These are phyloP conservation scores for Berberis thunbergii DNA, from an alignment of 164 flowering plant genomes.

Conservation along the genomic window DNA sequence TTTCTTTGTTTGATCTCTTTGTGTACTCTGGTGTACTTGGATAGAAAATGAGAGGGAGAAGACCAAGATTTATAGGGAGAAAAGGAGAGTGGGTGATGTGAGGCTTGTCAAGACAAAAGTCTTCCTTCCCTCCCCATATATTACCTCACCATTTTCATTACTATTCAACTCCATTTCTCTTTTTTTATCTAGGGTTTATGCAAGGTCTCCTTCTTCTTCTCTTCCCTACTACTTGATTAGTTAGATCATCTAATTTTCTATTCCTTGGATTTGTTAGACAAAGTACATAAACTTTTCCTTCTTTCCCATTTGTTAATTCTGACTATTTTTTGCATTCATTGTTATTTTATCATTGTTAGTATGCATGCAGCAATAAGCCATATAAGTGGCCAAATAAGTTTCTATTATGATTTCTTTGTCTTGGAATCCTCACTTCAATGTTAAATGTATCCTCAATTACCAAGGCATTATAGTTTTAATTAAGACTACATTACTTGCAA, in stretches of 20 bases:
- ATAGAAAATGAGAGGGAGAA: slow-evolving; percentile 11
- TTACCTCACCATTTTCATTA: slow-evolving; percentile 13
- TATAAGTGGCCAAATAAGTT: too few relatives aligned
- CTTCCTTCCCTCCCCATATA: slow-evolving; percentile 6
- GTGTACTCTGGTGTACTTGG: slow-evolving; percentile 10
- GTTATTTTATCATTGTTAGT: neutral
- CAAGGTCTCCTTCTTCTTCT: slow-evolving; percentile 8
- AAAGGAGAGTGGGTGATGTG: slow-evolving; percentile 25
- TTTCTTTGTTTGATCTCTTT: neutral
- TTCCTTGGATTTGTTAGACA: neutral
- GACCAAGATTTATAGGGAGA: slow-evolving; percentile 39
- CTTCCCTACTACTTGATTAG: neutral
- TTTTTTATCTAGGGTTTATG: slow-evolving; percentile 20
- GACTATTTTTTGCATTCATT: neutral
- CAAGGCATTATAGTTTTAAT: neutral
- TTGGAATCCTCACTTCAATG: slow-evolving; percentile 7
- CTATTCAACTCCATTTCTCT: slow-evolving; percentile 20
- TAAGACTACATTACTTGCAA: too few relatives aligned
- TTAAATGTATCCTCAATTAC: neutral
- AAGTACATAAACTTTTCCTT: slow-evolving; percentile 4
- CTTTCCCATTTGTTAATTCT: slow-evolving; percentile 1
- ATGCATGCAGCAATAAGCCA: neutral
- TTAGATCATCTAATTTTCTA: slow-evolving; percentile 4
- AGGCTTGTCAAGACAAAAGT: slow-evolving; percentile 35
- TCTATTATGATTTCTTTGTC: neutral